Evolutionary conservation across 345 rosid genomes (phyloP), one percentile per base, ranked within the genome.

Genomic region (Sonneratia alba): DNA sequence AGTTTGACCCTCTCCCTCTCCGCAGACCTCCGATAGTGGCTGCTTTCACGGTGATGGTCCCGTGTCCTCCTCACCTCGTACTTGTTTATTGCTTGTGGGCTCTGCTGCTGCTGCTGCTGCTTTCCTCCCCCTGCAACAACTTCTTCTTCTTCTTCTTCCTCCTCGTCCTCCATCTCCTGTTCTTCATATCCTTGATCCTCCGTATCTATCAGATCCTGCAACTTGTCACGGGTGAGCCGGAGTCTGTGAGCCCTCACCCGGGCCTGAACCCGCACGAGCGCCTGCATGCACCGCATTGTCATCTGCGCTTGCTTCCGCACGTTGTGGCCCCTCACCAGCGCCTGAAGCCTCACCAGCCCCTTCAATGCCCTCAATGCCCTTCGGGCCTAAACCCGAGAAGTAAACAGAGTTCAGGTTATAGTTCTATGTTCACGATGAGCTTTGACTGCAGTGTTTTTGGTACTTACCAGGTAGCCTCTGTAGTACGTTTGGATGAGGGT

Each of bases 221-320:
- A 77, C 73, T 84, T 87, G 43, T 87, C 87, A 22, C 79, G 87
- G 79, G 88, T 76, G 70, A 87, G 61, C 67, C 87, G 93, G 36
- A 92, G 87, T 49, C 96, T 83, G 38, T 92, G 90, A 0, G 96
- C 94, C 73, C 94, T 71, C 14, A 92, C 99, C 79, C 96, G 84
- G 34, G 92, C 96, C 74, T 92, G 99, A 63, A 95, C 97, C 3
- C 99, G 91, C 6, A 92, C 97, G 12, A 92, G 80, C 11, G 99
- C 96, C 76, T 95, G 99, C 99, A 92, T 95, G 80, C 98, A 90
- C 71, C 91, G 85, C 97, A 95, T 90, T 56, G 98, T 92, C 93
- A 90, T 95, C 72, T 90, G 93, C 9, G 99, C 98, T 79, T 92
- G 98, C 82, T 92, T 95, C 6, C 99, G 75, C 71, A 92, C 99